phyloP scores from a whole-genome alignment of 106 monocot genomes.

The Gastrodia elata region DNA sequence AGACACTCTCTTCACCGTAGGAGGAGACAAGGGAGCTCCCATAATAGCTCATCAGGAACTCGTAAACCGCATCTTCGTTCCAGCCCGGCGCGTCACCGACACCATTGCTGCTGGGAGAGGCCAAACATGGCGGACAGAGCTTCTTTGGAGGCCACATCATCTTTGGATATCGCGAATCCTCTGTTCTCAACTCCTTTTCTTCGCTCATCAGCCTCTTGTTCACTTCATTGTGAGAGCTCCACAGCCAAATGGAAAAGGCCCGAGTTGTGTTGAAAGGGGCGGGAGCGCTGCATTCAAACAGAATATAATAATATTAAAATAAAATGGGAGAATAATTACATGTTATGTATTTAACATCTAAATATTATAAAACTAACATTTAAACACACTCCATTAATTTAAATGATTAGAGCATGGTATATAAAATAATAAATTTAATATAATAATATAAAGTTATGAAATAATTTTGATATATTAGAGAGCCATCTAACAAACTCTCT shows the following conservation, averaged over 20 bases:
- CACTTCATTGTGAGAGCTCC: slow-evolving; percentile 84
- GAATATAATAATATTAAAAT: not conserved
- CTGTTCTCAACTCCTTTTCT: slow-evolving; percentile 48
- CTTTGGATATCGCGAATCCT: slow-evolving; percentile 80
- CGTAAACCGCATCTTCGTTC: slow-evolving; percentile 74
- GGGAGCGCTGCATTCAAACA: slow-evolving; percentile 34
- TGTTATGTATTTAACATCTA: no score
- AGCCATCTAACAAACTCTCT: no score
- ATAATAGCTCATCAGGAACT: slow-evolving; percentile 66
- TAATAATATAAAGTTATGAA: no score
- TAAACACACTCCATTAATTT: no score
- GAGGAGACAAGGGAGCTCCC: slow-evolving; percentile 49
- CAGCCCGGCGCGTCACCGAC: slow-evolving; percentile 29
- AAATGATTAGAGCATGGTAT: no score
- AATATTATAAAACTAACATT: no score
- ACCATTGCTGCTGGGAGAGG: slow-evolving; percentile 20
- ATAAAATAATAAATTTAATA: no score
- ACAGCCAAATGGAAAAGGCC: slow-evolving; percentile 70
- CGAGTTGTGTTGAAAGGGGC: slow-evolving; percentile 60
- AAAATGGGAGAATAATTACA: no score
- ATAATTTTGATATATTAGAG: no score
- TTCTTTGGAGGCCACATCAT: slow-evolving; percentile 69
- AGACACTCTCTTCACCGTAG: slow-evolving; percentile 16
- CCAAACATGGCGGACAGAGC: slow-evolving; percentile 64
- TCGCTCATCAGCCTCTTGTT: slow-evolving; percentile 77